Evolutionary conservation across 345 rosid genomes (phyloP).

Genomic region (Viola odorata): DNA sequence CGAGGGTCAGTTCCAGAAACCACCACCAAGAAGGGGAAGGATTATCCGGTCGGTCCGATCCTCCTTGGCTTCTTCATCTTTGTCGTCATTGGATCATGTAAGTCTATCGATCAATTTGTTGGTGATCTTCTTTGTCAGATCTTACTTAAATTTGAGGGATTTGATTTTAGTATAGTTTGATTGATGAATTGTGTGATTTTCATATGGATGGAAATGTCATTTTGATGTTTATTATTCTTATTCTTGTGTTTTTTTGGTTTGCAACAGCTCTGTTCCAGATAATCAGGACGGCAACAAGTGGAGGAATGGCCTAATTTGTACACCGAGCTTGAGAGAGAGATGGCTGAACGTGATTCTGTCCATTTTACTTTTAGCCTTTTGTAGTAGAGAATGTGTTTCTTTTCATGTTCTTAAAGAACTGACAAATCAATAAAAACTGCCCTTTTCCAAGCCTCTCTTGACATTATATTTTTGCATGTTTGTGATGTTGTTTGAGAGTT

Average conservation of each 20-base stretch:
- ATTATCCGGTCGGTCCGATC: conserved; percentile 89
- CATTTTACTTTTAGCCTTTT: background rate
- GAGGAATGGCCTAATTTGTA: conserved; percentile 16
- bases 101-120: conserved; percentile 10
- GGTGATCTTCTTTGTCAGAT: background rate
- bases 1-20: conserved; percentile 94
- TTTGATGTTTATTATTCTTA: background rate
- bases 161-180: background rate
- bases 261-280: conserved; percentile 90
- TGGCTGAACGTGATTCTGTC: conserved; percentile 47
- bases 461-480: no score
- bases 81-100: conserved; percentile 93
- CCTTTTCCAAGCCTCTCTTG: no score
- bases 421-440: no score
- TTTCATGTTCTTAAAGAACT: background rate
- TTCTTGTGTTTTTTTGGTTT: conserved; percentile 6
- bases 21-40: conserved; percentile 69
- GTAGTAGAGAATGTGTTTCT: background rate
- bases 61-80: conserved; percentile 90
- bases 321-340: conserved; percentile 23
- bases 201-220: background rate
- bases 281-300: conserved; percentile 69
- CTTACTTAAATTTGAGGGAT: background rate
- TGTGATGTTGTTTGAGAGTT: no score
- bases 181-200: background rate